Evolutionary conservation across 257 asterid genomes (phyloP), one percentile per base, ranked within the genome.

Genomic region (Eucommia ulmoides): DNA sequence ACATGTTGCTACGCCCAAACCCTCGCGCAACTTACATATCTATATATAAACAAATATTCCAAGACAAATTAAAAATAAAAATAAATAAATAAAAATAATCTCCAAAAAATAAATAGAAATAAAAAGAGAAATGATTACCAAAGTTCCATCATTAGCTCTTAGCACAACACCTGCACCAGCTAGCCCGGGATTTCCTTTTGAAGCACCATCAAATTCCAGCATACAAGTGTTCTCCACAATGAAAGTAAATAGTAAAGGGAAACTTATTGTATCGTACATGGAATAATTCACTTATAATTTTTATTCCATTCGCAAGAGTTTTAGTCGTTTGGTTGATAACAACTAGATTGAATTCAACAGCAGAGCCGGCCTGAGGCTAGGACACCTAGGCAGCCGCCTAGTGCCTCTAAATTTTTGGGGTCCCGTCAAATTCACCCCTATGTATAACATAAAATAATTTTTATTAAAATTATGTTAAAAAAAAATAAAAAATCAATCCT

Each of bases 121-220:
- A 8, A 17, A 33, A n/a, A 9, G 16, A 38, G 24, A 15, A 33
- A 23, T 2, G 19, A 18, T 23, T 63, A 70, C 81, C 71, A 62
- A 53, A 61, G 65, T 70, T 35, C 81, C 78, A 60, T 74, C 78
- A 50, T 63, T 72, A 45, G 81, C 60, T 14, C 78, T 59, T 23
- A 74, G 60, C 20, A 74, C 56, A 54, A 75, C 81, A 26, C 78
- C 81, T 11, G 81, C 81, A 38, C 73, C 81, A 20, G 81, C 81
- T 60, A 23, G 78, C 45, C 81, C 78, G 19, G 81, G 81, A 41
- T 74, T 74, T 45, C 78, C 78, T 54, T 74, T 74, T 33, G 81
- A 70, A 60, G 81, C 75, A 10, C 81, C 81, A 57, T 74, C 78
- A 54, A 74, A 74, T 51, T 74, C 75, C 21, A 74, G 33, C 66